Evolutionary conservation across 495 filamentous ascomycete species (phyloP), one percentile per base, ranked within the genome.

Genomic region (Mycothermus thermophilus): DNA sequence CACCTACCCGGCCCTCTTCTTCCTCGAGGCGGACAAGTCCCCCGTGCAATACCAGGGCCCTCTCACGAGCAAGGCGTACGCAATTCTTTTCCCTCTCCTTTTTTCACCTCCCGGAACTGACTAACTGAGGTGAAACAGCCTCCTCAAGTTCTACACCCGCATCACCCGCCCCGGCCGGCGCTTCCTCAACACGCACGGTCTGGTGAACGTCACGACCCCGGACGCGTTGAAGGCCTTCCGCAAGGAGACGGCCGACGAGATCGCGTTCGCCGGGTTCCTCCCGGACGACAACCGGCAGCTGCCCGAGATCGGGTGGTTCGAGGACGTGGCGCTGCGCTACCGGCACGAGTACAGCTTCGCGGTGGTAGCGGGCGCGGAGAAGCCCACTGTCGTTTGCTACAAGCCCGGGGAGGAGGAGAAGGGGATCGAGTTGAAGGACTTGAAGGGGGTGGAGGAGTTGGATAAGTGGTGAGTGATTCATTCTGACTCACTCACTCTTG

Each of bases 321-420:
- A 38, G 1, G 36, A 40, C 5, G 44, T 58, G 4, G 62, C 61
- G 0, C 15, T 11, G 21, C 26, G 39, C n/a, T 55, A 60, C 22
- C 39, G 50, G 14, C 45, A 54, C 12, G 51, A 57, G 36, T 63
- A 59, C 34, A 46, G 48, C 0, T 66, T 69, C 28, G 64, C 56
- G 0, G 30, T 51, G 11, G 42, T 46, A 2, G 41, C 37, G 19
- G 39, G 30, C 5, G 32, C 44, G 4, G 35, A 36, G 8, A 9
- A 33, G 4, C 58, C 61, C 1, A 26, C 40, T 0, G 50, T 66
- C 4, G 50, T 58, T 8, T 58, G 54, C 34, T 60, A 63, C 32
- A 58, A 48, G 32, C 41, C 40, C 1, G 24, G 43, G 3, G 60
- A 62, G 15, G 54, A 48, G 0, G 54, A 58, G 7, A 41, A 46